A percentile compares a stretch with the other conserved stretches of the same genome.
Evolutionary conservation across 352 stramenopile genomes (phyloP).

Genomic region (Phytophthora lateralis): DNA sequence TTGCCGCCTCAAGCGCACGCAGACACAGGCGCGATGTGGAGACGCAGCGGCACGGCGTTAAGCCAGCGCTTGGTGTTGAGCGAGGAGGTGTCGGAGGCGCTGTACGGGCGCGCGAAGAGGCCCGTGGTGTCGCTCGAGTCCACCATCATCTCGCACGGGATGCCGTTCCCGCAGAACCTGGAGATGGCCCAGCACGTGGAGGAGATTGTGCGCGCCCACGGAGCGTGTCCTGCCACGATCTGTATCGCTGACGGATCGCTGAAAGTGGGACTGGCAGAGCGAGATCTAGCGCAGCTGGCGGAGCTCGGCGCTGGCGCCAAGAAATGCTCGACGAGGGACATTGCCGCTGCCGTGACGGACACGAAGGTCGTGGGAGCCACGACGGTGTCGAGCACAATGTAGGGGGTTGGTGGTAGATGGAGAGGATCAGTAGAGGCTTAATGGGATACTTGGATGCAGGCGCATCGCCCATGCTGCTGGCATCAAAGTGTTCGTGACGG

Average conservation of each 20-base stretch:
- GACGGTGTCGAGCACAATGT: conserved; percentile 98
- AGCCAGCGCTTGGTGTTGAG: conserved; percentile 51
- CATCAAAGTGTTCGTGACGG: conserved; percentile 98
- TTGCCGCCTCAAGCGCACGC: conserved; percentile 2
- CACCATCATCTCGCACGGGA: conserved; percentile 99
- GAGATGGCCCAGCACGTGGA: conserved; percentile 93
- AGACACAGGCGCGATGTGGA: conserved; percentile 35
- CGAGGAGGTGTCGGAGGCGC: conserved; percentile 58
- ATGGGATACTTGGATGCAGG: conserved; percentile 36
- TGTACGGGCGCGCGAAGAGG: conserved; percentile 44
- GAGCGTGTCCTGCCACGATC: conserved; percentile 95
- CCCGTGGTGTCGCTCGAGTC: conserved; percentile 96
- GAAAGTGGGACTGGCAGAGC: conserved; percentile 68
- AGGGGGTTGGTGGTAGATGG: not conserved
- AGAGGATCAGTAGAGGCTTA: not conserved
- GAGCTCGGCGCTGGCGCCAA: conserved; percentile 65
- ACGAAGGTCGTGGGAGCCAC: conserved; percentile 88
- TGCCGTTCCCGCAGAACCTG: conserved; percentile 98
- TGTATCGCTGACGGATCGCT: conserved; percentile 94
- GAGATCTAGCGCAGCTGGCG: conserved; percentile 63
- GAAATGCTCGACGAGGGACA: conserved; percentile 88
- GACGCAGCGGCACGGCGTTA: conserved; percentile 44
- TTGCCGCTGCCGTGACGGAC: conserved; percentile 75
- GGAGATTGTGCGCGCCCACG: conserved; percentile 84
- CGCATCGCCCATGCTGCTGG: conserved; percentile 92